phyloP scores from a whole-genome alignment of 2,329 filamentous ascomycete species.

The Alternaria arborescens region DNA sequence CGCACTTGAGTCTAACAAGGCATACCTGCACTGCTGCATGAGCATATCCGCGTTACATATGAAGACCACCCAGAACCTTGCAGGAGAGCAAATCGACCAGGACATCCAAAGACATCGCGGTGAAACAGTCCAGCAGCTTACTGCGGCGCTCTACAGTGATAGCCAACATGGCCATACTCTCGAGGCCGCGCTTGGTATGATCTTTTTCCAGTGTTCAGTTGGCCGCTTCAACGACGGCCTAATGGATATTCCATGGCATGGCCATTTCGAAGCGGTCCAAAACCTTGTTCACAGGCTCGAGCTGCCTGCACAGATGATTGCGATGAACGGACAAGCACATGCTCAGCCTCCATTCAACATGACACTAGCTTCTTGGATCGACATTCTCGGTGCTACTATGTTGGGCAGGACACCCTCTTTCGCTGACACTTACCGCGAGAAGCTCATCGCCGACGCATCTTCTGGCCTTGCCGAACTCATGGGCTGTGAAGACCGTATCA shows the following conservation, averaged over 20 bases:
- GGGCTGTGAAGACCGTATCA: constrained; percentile 96
- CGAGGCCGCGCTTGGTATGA: constrained; percentile 91
- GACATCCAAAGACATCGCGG: constrained; percentile 94
- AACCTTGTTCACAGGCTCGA: constrained; percentile 86
- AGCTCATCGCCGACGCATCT: constrained; percentile 73
- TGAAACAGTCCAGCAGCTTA: constrained; percentile 85
- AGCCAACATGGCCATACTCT: constrained; percentile 87
- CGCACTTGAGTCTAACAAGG: constrained; percentile 88
- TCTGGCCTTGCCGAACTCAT: constrained; percentile 91
- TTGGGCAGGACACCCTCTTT: constrained; percentile 84
- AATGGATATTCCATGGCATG: constrained; percentile 94
- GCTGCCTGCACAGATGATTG: constrained; percentile 73
- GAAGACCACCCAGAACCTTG: constrained; percentile 76
- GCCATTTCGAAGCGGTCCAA: constrained; percentile 92
- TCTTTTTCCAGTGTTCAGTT: constrained; percentile 94
- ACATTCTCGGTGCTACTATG: constrained; percentile 95
- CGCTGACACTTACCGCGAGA: constrained; percentile 93
- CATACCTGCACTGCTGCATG: constrained; percentile 93
- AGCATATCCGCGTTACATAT: constrained; percentile 92
- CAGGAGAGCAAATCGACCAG: constrained; percentile 78
- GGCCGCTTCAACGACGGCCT: constrained; percentile 84
- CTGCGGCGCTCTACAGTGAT: constrained; percentile 80
- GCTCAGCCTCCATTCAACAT: constrained; percentile 88
- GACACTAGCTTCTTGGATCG: constrained; percentile 93
- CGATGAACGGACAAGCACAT: constrained; percentile 64